These are phyloP conservation scores for Trichophyton benhamiae DNA, from an alignment of 2,329 filamentous ascomycete genomes.

Conservation along the genomic window DNA sequence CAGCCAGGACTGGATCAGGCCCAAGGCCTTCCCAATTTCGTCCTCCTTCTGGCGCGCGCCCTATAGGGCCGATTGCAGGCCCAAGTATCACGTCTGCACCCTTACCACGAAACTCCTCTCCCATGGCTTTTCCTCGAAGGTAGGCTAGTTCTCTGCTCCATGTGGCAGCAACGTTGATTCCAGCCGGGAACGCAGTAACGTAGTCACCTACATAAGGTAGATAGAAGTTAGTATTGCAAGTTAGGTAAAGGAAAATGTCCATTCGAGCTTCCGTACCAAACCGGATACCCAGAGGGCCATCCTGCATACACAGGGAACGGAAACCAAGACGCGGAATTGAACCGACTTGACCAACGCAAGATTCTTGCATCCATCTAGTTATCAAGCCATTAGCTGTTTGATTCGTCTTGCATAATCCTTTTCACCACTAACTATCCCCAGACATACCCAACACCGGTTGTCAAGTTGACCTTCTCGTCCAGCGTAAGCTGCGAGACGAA, in stretches of 20 bases:
- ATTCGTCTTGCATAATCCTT: background rate
- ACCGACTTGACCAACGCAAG: constrained; percentile 62
- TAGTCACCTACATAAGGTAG: constrained; percentile 48
- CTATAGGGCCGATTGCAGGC: constrained; percentile 63
- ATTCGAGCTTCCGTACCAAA: constrained; percentile 35
- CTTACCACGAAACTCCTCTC: constrained; percentile 60
- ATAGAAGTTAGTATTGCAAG: background rate
- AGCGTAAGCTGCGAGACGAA: constrained; percentile 78
- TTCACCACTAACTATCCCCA: background rate
- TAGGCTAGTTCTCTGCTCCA: constrained; percentile 64
- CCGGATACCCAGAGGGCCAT: constrained; percentile 70
- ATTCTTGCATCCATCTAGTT: constrained; percentile 51
- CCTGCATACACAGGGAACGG: constrained; percentile 69
- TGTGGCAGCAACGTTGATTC: constrained; percentile 68
- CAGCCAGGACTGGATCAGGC: constrained; percentile 64
- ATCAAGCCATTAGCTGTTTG: constrained; percentile 11
- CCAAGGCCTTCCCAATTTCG: constrained; percentile 57
- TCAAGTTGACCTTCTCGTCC: constrained; percentile 85
- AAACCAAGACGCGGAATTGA: constrained; percentile 44
- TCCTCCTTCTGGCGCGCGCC: constrained; percentile 54
- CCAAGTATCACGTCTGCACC: constrained; percentile 64
- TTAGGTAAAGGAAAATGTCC: too few relatives aligned
- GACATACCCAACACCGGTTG: constrained; percentile 71
- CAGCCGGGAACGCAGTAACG: constrained; percentile 67
- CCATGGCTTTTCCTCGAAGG: constrained; percentile 60